Conservation (phyloP, 768 basidiomycete genomes). For the Lyophyllum atratum region DNA sequence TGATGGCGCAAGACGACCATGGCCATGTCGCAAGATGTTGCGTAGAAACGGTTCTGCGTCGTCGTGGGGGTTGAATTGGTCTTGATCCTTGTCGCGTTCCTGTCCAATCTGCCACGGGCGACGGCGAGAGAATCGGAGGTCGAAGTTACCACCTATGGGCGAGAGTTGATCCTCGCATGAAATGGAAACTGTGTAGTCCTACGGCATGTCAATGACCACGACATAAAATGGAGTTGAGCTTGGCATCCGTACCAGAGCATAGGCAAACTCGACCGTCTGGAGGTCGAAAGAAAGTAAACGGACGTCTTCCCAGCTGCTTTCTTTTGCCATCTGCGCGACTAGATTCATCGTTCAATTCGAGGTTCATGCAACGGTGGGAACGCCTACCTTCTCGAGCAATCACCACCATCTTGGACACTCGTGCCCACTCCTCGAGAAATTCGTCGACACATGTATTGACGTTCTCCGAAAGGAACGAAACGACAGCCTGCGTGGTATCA, state of each 20-base stretch:
- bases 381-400: constrained; percentile 81
- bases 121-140: constrained; percentile 69
- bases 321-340: constrained; percentile 86
- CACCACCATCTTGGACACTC: constrained; percentile 91
- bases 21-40: constrained; percentile 62
- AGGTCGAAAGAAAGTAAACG: constrained; percentile 88
- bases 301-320: constrained; percentile 71
- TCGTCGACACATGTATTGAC: constrained; percentile 88
- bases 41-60: constrained; percentile 78
- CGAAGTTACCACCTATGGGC: constrained; percentile 67
- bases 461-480: constrained; percentile 85
- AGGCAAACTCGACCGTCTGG: constrained; percentile 89
- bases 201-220: background rate
- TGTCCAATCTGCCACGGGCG: constrained; percentile 25
- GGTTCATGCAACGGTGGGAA: constrained; percentile 2
- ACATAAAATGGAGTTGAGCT: background rate
- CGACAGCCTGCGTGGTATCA: constrained; percentile 84
- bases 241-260: constrained; percentile 51
- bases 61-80: constrained; percentile 71
- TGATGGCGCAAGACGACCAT: constrained; percentile 65
- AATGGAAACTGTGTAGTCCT: constrained; percentile 81
- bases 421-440: constrained; percentile 90
- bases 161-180: constrained; percentile 78
- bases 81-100: constrained; percentile 17
- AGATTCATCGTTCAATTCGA: background rate